These are phyloP conservation scores for Hymenoscyphus albidus DNA, from an alignment of 2,329 filamentous ascomycete species.

Conservation along the genomic window DNA sequence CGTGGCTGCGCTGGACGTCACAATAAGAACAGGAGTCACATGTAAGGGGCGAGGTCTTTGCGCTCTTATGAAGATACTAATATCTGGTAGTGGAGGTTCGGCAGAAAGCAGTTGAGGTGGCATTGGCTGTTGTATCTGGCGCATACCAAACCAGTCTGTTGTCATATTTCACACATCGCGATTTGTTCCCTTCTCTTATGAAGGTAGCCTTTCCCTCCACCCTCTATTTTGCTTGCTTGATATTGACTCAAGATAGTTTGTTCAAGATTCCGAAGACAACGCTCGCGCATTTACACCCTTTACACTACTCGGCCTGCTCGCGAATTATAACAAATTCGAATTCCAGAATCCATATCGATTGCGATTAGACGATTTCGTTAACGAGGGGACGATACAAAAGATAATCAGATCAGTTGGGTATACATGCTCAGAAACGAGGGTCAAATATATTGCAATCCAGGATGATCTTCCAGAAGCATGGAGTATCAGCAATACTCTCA, in stretches of 20 bases:
- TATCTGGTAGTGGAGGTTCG: constrained; percentile 62
- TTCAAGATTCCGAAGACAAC: constrained; percentile 71
- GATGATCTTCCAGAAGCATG: constrained; percentile 89
- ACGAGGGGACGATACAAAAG: constrained; percentile 79
- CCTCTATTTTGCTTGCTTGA: background rate
- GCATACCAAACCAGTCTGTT: constrained; percentile 92
- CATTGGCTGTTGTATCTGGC: constrained; percentile 82
- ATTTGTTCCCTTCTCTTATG: constrained; percentile 91
- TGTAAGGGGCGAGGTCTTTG: constrained; percentile 48
- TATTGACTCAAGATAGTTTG: constrained; percentile 52
- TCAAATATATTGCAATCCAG: constrained; percentile 78
- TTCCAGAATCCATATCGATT: constrained; percentile 94
- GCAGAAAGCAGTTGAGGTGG: constrained; percentile 74
- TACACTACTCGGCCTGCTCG: constrained; percentile 76
- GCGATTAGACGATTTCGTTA: constrained; percentile 91
- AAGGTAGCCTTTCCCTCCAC: constrained; percentile 55
- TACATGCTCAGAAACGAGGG: constrained; percentile 64
- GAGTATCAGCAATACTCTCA: constrained; percentile 76
- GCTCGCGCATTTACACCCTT: constrained; percentile 69
- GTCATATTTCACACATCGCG: constrained; percentile 91
- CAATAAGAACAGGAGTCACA: constrained; percentile 71
- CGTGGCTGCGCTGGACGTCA: constrained; percentile 74
- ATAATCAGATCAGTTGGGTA: constrained; percentile 73
- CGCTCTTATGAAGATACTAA: constrained; percentile 27
- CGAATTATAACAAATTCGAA: constrained; percentile 99